These are phyloP conservation scores for Croton setiger DNA, from an alignment of 441 rosid species.

Conservation along the genomic window DNA sequence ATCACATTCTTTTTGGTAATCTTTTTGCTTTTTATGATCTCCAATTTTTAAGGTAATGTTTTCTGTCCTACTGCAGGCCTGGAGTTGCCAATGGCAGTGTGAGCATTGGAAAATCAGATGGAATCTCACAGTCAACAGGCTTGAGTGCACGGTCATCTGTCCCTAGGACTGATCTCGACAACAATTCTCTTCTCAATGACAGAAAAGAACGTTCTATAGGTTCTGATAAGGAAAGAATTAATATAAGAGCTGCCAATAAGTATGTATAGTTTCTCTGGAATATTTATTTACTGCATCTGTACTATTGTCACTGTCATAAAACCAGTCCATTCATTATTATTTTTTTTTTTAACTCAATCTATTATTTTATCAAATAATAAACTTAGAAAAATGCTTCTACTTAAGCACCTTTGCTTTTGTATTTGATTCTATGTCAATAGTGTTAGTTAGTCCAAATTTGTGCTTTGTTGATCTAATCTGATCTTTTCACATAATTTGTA, in stretches of 20 bases:
- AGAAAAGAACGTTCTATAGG: slow-evolving; percentile 73
- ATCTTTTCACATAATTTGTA: no score
- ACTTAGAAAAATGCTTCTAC: no score
- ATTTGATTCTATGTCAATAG: no score
- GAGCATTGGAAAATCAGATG: slow-evolving; percentile 74
- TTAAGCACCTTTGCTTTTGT: no score
- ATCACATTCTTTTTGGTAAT: background rate
- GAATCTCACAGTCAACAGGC: slow-evolving; percentile 52
- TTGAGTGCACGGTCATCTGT: slow-evolving; percentile 57
- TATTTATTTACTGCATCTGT: slow-evolving; percentile 6
- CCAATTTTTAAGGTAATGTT: slow-evolving; percentile 18
- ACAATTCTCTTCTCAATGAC: slow-evolving; percentile 57
- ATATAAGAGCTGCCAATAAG: slow-evolving; percentile 75
- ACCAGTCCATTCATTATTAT: no score
- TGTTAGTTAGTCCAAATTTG: no score
- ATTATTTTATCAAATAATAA: background rate
- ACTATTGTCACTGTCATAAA: background rate
- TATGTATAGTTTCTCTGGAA: slow-evolving; percentile 38
- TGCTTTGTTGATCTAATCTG: no score
- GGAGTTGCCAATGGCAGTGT: slow-evolving; percentile 65
- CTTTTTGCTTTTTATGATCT: slow-evolving; percentile 10
- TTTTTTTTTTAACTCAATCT: background rate
- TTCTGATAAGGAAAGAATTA: slow-evolving; percentile 81
- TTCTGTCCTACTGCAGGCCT: slow-evolving; percentile 47
- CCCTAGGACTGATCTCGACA: slow-evolving; percentile 63